Evolutionary conservation across 495 filamentous ascomycete species (phyloP), one percentile per base, ranked within the genome.

Genomic region (Immersiella caudata): DNA sequence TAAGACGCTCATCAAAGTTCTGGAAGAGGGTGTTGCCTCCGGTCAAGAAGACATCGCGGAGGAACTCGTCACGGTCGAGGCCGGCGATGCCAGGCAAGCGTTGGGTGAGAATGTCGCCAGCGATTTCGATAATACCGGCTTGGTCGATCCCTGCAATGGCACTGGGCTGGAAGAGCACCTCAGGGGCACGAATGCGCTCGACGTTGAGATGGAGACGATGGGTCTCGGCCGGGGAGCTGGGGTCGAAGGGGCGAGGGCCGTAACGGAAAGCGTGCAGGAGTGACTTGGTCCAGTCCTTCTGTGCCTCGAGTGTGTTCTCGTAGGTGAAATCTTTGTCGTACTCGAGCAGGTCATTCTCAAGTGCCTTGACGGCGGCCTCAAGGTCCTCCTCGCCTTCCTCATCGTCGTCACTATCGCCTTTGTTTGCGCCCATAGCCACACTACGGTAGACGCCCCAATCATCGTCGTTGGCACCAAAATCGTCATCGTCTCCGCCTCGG

Each of bases 391-490:
- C 93, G 68, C 95, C 94, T 74, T 97, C 93, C 27, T 88, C 86
- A 50, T 88, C 87, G 64, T 87, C 84, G 64, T 87, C 85, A 73
- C 94, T 92, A 70, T 88, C 90, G 20, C 81, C 82, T 33, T 78
- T 79, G 65, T 84, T 84, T 18, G 81, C 81, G 18, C 91, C 93
- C 0, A 89, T 92, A 3, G 93, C 93, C 51, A 99, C 94, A 25
- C 88, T 90, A 21, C 96, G 89, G 78, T 99, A 99, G 16, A 99
- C 92, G 61, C 91, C 90, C 95, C 95, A 99, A 77, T 99, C 95
- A 65, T 94, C 93, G 70, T 99, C 95, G 74, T 99, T 95, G 36
- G 94, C 94, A 64, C 95, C 95, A 74, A 99, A 99, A 66, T 91
- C 91, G 74, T 99, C 95, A 71, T 99, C 95, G 70, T 91, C 81